These are phyloP conservation scores for Candolleomyces eurysporus DNA, from an alignment of 768 basidiomycete species.

Conservation along the genomic window DNA sequence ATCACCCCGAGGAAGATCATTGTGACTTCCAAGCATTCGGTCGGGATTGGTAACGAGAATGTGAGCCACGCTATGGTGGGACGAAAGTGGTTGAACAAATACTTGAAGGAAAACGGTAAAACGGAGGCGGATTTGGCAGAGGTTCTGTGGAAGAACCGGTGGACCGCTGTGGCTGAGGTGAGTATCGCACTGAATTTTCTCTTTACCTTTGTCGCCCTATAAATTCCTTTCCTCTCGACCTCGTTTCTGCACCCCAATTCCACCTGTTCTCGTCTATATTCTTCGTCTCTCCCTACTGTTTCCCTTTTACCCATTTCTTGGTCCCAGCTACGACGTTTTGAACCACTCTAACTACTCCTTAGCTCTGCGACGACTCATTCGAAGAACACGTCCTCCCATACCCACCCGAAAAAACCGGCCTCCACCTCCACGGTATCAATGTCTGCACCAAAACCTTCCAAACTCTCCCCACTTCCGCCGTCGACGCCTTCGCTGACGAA, in stretches of 20 bases:
- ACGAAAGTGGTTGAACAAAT: conserved; percentile 75
- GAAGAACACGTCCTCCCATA: conserved; percentile 95
- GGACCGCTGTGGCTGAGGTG: conserved; percentile 93
- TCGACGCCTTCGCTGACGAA: conserved; percentile 79
- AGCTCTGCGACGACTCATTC: conserved; percentile 97
- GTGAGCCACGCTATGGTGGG: conserved; percentile 81
- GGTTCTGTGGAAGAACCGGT: conserved; percentile 73
- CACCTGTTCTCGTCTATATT: too few species aligned
- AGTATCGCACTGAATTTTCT: conserved; percentile 12
- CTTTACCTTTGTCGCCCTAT: too few species aligned
- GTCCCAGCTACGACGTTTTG: not conserved
- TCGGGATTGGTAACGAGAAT: conserved; percentile 48
- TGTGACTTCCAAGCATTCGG: conserved; percentile 89
- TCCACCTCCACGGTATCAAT: conserved; percentile 94
- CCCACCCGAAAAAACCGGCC: conserved; percentile 76
- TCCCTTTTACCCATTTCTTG: not conserved
- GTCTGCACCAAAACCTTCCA: conserved; percentile 60
- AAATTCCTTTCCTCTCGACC: too few species aligned
- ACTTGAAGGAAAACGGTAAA: conserved; percentile 58
- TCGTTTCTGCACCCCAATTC: too few species aligned
- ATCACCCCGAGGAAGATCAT: conserved; percentile 72
- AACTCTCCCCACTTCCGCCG: conserved; percentile 63
- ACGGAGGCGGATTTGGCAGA: conserved; percentile 74
- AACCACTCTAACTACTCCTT: not conserved
- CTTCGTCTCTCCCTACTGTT: too few species aligned